Evolutionary conservation across 1,284 basidiomycete species (phyloP), one percentile per base, ranked within the genome.

Genomic region (Pulveroboletus ridleyi): DNA sequence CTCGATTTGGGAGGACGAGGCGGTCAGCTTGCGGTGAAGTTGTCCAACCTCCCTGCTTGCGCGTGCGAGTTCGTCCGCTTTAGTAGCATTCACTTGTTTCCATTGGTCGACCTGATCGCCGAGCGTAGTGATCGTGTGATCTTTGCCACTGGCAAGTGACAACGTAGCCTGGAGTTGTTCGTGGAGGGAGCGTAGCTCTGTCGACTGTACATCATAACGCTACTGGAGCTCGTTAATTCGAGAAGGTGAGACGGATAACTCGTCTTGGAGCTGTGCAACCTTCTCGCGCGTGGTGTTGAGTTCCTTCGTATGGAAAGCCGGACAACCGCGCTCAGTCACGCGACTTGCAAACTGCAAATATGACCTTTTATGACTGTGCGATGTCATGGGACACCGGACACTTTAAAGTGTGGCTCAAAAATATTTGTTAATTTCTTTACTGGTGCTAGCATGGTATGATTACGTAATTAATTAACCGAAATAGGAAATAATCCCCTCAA

Each of bases 151-250:
- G 13, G 9, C 49, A 25, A n/a, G 35, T 22, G 62, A n/a, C 53
- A 17, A 49, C 8, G 47, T 23, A 39, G 22, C 14, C 63, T 47
- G n/a, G 50, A 65, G 22, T 35, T 50, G 25, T 6, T 55, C 22
- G 11, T 33, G 64, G 20, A 65, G 41, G 23, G 47, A 15, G 1
- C 4, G 18, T 14, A 63, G n/a, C 23, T 65, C 60, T n/a, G 33
- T 56, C 6, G 49, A 49, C n/a, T 62, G 64, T 11, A 15, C 6
- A 4, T 62, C 44, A 46, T 17, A 62, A 49, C 39, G 64, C 44
- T 62, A 15, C 33, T 62, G 54, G 17, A 47, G n/a, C 14, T 67
- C 67, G 29, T 10, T 11, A 17, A 56, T 56, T 8, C 49, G 57
- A 18, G 47, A 56, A 23, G 57, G 54, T 14, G 47, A 56, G 9